Conservation (phyloP, 108 stramenopile genomes). For the Fragilaria crotonensis region DNA sequence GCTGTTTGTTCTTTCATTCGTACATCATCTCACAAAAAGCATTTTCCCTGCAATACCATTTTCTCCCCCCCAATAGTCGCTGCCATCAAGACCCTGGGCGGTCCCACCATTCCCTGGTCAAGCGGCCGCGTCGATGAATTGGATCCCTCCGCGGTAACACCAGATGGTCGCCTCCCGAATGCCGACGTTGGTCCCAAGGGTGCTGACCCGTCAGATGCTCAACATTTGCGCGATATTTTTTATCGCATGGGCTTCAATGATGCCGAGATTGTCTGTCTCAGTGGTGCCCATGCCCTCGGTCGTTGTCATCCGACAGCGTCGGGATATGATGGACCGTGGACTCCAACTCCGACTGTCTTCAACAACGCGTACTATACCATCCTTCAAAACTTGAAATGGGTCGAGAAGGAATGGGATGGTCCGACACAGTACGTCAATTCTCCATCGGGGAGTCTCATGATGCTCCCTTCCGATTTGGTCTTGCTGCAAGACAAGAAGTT, state of each 20-base stretch:
- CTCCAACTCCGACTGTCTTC: slow-evolving; percentile 67
- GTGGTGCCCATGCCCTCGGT: slow-evolving; percentile 97
- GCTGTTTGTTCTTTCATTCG: no score
- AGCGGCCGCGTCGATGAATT: slow-evolving; percentile 62
- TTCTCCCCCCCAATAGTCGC: slow-evolving; percentile 9
- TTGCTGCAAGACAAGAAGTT: slow-evolving; percentile 82
- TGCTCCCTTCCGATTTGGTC: slow-evolving; percentile 73
- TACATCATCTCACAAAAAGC: no score
- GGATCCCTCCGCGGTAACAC: slow-evolving; percentile 49
- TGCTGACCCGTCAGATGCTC: slow-evolving; percentile 44
- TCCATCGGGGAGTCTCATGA: slow-evolving; percentile 74
- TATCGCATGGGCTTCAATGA: slow-evolving; percentile 89
- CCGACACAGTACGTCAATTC: slow-evolving; percentile 19
- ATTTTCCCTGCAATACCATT: background rate
- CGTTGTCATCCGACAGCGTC: slow-evolving; percentile 87
- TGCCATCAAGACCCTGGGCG: slow-evolving; percentile 60
- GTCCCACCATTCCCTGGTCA: slow-evolving; percentile 76
- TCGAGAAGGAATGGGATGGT: slow-evolving; percentile 85
- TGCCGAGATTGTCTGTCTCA: slow-evolving; percentile 91
- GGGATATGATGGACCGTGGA: slow-evolving; percentile 92
- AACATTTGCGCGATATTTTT: slow-evolving; percentile 91
- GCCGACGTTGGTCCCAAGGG: slow-evolving; percentile 71
- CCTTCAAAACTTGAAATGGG: slow-evolving; percentile 41
- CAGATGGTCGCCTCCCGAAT: slow-evolving; percentile 83
- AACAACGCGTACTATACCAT: slow-evolving; percentile 74